Base-by-base conservation (phyloP, 2,329 filamentous ascomycete genomes). In the Epichloe uncinata region DNA sequence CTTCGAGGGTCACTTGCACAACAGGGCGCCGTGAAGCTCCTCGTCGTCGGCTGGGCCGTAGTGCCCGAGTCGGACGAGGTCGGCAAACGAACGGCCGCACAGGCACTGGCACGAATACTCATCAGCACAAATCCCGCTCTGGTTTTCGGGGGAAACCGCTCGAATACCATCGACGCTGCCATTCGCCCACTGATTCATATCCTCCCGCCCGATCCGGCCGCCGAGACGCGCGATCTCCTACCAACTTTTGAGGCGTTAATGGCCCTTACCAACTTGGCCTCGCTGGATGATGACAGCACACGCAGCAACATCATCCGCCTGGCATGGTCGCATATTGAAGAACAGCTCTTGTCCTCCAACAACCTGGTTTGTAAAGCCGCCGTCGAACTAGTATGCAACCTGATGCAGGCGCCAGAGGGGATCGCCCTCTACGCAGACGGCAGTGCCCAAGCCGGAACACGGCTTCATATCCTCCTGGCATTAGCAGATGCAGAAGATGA, bases 251-350 rank as follows among this genome's bases (percentile, higher is more conserved):
- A 98, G 66, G 77, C 85, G 0, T 76, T 98, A 8, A 84, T 97
- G 64, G 91, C 93, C 0, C 77, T 98, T 36, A 97, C 93, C 0
- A 98, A 98, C 58, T 78, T 98, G 7, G 93, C 91, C 0, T 94
- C 87, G 0, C 78, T 83, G 12, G 84, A 90, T 48, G 77, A 84
- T 53, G 73, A 80, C 35, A 77, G 81, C 5, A 75, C 78, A 5
- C 77, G 83, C 42, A 73, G 77, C 36, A 72, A 76, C 15, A 90
- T 95, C 46, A 80, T 95, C 36, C 80, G 84, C 9, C 71, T 77
- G 4, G 80, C 84, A 1, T 95, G 87, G 79, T 64, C 80, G 1
- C 79, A 80, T 18, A 75, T 95, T 42, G 93, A 97, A 64, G 88
- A 96, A 56, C 77, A 90, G 16, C 72, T 97, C 1, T 76, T 97